A percentile compares a stretch with the other conserved stretches of the same genome.
phyloP scores from a whole-genome alignment of 2,329 filamentous ascomycete species.

The Cladosporium sp. region DNA sequence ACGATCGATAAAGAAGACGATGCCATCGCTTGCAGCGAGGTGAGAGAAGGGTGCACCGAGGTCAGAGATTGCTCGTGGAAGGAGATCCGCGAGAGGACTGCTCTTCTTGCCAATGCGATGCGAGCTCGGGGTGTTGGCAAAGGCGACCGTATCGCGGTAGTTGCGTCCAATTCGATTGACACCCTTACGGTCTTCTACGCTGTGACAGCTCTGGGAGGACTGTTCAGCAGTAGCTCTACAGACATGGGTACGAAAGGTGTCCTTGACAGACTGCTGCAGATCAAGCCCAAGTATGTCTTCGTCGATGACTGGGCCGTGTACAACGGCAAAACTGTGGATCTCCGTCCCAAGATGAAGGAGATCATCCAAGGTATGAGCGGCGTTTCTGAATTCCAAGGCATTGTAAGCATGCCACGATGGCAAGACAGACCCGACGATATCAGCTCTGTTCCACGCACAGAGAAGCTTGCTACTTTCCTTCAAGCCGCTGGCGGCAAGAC shows the following conservation, averaged over 20 bases:
- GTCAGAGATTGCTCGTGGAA: conserved; percentile 60
- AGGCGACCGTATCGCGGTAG: conserved; percentile 72
- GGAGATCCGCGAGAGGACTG: conserved; percentile 59
- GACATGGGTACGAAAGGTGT: conserved; percentile 81
- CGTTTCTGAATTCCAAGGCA: conserved; percentile 56
- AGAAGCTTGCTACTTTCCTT: conserved; percentile 42
- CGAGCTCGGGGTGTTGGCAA: conserved; percentile 60
- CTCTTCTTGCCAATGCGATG: conserved; percentile 61
- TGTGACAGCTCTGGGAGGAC: conserved; percentile 63
- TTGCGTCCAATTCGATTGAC: conserved; percentile 71
- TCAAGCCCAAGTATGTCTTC: conserved; percentile 75
- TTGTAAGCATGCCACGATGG: conserved; percentile 67
- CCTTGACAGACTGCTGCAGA: conserved; percentile 68
- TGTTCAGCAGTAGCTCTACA: conserved; percentile 74
- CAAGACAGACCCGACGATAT: conserved; percentile 54
- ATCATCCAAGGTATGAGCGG: conserved; percentile 60
- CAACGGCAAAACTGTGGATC: conserved; percentile 70
- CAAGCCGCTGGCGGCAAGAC: conserved; percentile 34
- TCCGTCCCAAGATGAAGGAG: conserved; percentile 67
- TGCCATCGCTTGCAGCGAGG: conserved; percentile 67
- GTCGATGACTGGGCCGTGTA: conserved; percentile 78
- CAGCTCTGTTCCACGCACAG: conserved; percentile 46
- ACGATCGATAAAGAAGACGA: conserved; percentile 64
- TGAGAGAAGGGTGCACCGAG: conserved; percentile 61
- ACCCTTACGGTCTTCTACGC: conserved; percentile 70